phyloP scores from a whole-genome alignment of 106 monocot species.

The Dendrobium catenatum region DNA sequence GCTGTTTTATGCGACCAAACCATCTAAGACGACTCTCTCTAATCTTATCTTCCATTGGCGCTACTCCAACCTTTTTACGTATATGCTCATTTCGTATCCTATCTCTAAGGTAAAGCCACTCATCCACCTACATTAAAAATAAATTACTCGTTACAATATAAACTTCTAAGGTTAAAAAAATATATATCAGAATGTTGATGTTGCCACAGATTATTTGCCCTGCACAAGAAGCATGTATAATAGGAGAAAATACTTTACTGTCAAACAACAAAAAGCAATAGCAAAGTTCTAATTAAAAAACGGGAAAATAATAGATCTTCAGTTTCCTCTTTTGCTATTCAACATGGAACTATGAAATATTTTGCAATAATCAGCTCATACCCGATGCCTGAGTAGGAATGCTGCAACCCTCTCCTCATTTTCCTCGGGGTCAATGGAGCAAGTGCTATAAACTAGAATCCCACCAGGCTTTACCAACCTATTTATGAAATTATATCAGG shows the following conservation, averaged over 20 bases:
- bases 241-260: too few relatives aligned
- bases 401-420: slow-evolving; percentile 74
- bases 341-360: too few relatives aligned
- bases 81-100: too few relatives aligned
- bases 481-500: slow-evolving; percentile 3
- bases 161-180: neutral
- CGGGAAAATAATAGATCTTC: neutral
- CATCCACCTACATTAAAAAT: neutral
- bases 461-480: slow-evolving; percentile 96
- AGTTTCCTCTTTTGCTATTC: neutral
- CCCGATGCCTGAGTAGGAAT: slow-evolving; percentile 73
- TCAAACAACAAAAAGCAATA: too few relatives aligned
- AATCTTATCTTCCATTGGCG: too few relatives aligned
- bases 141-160: neutral
- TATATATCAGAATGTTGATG: neutral
- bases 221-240: too few relatives aligned
- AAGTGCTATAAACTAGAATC: slow-evolving; percentile 88
- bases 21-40: too few relatives aligned
- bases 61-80: too few relatives aligned
- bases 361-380: slow-evolving; percentile 20
- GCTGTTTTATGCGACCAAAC: too few relatives aligned
- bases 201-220: neutral
- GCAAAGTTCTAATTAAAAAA: neutral
- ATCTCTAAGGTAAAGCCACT: too few relatives aligned
- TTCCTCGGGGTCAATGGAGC: slow-evolving; percentile 93